Percentiles rank a stretch among this genome's conserved stretches.
phyloP scores from a whole-genome alignment of 805 yeast genomes.

The Kazachstania bromeliacearum region DNA sequence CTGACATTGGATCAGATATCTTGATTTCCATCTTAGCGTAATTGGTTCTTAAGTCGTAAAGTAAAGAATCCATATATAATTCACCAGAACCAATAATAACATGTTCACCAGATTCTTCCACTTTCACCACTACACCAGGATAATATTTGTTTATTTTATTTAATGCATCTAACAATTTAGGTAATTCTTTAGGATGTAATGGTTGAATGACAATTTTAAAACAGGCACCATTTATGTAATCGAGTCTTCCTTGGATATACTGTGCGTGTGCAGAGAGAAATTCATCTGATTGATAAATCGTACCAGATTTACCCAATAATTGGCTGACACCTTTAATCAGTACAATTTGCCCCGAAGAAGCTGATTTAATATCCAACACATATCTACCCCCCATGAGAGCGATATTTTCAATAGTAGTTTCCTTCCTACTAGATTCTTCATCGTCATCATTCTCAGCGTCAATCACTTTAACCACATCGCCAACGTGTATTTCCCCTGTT shows the following conservation, averaged over 20 bases:
- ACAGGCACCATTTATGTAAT: conserved; percentile 38
- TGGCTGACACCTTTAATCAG: conserved; percentile 55
- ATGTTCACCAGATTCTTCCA: conserved; percentile 86
- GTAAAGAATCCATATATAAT: conserved; percentile 69
- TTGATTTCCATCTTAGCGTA: conserved; percentile 62
- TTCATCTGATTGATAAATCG: conserved; percentile 33
- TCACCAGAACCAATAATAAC: conserved; percentile 79
- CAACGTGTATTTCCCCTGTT: conserved; percentile 47
- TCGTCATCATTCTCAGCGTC: conserved; percentile 45
- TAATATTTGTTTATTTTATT: conserved; percentile 53
- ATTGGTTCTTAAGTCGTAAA: conserved; percentile 62
- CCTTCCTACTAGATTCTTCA: conserved; percentile 33
- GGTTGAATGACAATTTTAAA: conserved; percentile 83
- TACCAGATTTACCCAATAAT: conserved; percentile 47
- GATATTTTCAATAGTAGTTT: conserved; percentile 28
- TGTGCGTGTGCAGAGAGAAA: too few species aligned
- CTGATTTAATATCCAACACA: conserved; percentile 42
- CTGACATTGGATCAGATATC: conserved; percentile 76
- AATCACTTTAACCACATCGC: conserved; percentile 41
- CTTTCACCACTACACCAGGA: conserved; percentile 55
- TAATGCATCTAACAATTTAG: conserved; percentile 62
- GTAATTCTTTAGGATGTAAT: conserved; percentile 64
- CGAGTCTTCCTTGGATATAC: too few species aligned
- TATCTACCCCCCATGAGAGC: conserved; percentile 65
- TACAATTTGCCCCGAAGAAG: conserved; percentile 59